Evolutionary conservation across 352 stramenopile genomes (phyloP), one percentile per base, ranked within the genome.

Genomic region (Globisporangium uncinulatum): DNA sequence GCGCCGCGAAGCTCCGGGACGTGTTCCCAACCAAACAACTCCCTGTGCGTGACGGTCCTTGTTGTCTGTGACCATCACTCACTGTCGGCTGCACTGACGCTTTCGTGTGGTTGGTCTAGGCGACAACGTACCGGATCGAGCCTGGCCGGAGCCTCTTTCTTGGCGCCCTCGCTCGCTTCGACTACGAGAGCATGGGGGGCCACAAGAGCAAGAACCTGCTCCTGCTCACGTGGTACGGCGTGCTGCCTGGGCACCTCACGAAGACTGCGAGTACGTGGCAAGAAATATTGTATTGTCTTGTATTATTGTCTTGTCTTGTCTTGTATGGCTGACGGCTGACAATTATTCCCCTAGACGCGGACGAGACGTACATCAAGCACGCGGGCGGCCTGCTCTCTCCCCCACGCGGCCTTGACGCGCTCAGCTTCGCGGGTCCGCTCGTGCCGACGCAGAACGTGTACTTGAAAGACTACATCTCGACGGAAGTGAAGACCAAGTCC

Each of bases 141-240:
- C 73, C 74, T 8, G 83, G 81, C 7, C 82, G 80, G 13, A 91
- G 73, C 48, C 74, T 94, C 34, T 94, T 94, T 57, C 69, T 94
- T 6, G 82, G 84, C 32, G 82, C 73, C 13, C 74, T 94, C 21
- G 71, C 63, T 19, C 84, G 82, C 10, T 89, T 92, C 34, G 84
- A 94, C 59, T 94, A 91, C 51, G 81, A 84, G 57, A 69, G 67
- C 4, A 54, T 73, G 20, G 72, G 61, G 21, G 62, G 51, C 2
- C 46, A 71, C 2, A 71, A 62, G 17, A 67, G 75, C 54, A 79
- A 84, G 66, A 87, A 88, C 61, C 37, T 86, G 20, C 39, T 94
- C 34, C 61, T 94, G 29, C 58, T 94, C 55, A 79, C 82, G 39
- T 94, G 83, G 82, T 87, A 90, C 51, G 84, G 84, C n/a, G 80